Conservation (phyloP, 2,329 filamentous ascomycete species). For the Ophiostoma montium region DNA sequence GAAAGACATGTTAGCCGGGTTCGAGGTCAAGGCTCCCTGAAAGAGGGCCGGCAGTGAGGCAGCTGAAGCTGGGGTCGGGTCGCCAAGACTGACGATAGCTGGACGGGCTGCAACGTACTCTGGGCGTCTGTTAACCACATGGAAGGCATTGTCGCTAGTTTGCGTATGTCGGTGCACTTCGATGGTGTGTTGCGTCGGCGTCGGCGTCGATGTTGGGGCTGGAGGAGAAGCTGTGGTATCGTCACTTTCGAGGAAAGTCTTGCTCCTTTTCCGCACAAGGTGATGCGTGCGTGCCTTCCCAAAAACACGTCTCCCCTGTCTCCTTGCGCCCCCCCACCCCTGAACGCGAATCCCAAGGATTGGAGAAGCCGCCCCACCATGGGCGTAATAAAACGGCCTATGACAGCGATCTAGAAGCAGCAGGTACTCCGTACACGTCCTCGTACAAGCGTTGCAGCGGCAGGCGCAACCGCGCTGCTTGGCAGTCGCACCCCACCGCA, state of each 20-base stretch:
- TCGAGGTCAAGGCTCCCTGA: no score
- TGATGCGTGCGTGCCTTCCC: not conserved
- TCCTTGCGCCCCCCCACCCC: constrained; percentile 2
- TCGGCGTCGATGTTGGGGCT: no score
- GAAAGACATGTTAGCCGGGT: constrained; percentile 15
- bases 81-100: not conserved
- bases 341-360: constrained; percentile 5
- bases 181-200: not conserved
- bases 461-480: not conserved
- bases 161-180: not conserved
- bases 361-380: not conserved
- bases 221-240: not conserved
- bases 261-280: not conserved
- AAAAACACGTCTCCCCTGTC: constrained; percentile 13
- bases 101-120: constrained; percentile 46
- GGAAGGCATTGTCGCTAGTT: constrained; percentile 47
- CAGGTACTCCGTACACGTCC: not conserved
- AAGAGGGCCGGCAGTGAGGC: no score
- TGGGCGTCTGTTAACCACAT: constrained; percentile 97
- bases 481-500: not conserved
- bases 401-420: no score
- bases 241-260: not conserved
- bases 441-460: not conserved
- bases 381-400: not conserved
- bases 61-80: not conserved